Conservation (phyloP, 495 filamentous ascomycete genomes). For the Daldinia concentrica region DNA sequence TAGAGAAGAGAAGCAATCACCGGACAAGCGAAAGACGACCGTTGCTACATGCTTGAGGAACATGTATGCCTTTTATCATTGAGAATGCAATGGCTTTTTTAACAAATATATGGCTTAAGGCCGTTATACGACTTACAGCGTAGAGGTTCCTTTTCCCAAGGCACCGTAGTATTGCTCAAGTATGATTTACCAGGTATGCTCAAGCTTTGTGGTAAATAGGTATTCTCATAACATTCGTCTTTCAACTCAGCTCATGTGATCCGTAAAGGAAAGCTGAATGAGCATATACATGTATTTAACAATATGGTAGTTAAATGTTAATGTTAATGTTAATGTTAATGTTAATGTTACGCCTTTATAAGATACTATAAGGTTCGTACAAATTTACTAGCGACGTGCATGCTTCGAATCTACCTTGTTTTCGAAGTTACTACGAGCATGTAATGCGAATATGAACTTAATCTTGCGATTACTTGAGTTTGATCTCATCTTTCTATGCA, state of each 20-base stretch:
- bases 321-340: too few species aligned
- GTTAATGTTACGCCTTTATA: not conserved
- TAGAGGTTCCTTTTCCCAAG: too few species aligned
- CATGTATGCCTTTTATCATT: not conserved
- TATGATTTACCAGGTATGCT: too few species aligned
- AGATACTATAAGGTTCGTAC: not conserved
- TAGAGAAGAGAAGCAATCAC: conserved; percentile 45
- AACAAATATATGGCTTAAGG: not conserved
- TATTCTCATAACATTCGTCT: too few species aligned
- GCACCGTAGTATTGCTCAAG: too few species aligned
- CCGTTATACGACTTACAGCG: too few species aligned
- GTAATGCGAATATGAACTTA: not conserved
- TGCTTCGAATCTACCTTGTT: not conserved
- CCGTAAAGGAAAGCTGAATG: not conserved
- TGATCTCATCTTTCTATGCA: not conserved
- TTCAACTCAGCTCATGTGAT: too few species aligned
- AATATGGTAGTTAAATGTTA: not conserved
- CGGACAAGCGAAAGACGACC: conserved; percentile 42
- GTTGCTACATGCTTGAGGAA: conserved; percentile 37
- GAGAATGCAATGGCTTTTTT: not conserved
- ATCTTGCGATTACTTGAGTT: not conserved
- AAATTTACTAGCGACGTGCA: not conserved
- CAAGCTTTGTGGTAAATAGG: too few species aligned
- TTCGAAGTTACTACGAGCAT: not conserved
- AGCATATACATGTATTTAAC: not conserved